Percentiles rank a stretch among this genome's conserved stretches.
These are phyloP conservation scores for Clarireedia sp. DNA, from an alignment of 2,329 filamentous ascomycete genomes.

Conservation along the genomic window DNA sequence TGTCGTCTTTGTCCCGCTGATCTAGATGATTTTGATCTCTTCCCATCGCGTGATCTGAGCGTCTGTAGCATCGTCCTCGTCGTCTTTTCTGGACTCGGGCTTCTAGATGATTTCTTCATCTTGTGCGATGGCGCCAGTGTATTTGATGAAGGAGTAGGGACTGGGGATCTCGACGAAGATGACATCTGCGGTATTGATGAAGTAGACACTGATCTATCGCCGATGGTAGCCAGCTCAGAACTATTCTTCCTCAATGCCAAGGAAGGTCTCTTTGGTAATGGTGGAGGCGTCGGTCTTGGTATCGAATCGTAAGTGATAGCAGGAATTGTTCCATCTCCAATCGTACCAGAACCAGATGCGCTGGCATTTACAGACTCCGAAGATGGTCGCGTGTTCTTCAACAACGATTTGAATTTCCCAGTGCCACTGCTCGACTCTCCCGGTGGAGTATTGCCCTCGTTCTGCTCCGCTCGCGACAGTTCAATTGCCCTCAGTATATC, in stretches of 20 bases:
- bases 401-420: constrained; percentile 7
- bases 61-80: constrained; percentile 53
- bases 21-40: constrained; percentile 34
- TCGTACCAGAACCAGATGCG: constrained; percentile 25
- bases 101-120: constrained; percentile 34
- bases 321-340: constrained; percentile 75
- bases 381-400: constrained; percentile 1
- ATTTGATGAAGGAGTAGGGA: constrained; percentile 15
- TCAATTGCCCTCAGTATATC: constrained; percentile 78
- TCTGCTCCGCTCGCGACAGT: constrained; percentile 50
- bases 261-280: constrained; percentile 48
- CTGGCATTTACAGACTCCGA: not conserved
- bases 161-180: constrained; percentile 13
- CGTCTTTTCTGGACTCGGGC: constrained; percentile 49
- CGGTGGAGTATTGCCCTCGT: constrained; percentile 75
- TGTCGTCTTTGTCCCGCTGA: constrained; percentile 17
- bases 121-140: constrained; percentile 14
- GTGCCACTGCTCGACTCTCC: constrained; percentile 66
- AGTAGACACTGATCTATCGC: constrained; percentile 21
- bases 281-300: constrained; percentile 52
- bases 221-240: constrained; percentile 39
- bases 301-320: constrained; percentile 72
- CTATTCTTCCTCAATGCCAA: constrained; percentile 38
- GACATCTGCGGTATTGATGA: constrained; percentile 12
- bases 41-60: constrained; percentile 45